Conservation (phyloP, 192 early-diverging fungal species). For the Pilaira anomala region DNA sequence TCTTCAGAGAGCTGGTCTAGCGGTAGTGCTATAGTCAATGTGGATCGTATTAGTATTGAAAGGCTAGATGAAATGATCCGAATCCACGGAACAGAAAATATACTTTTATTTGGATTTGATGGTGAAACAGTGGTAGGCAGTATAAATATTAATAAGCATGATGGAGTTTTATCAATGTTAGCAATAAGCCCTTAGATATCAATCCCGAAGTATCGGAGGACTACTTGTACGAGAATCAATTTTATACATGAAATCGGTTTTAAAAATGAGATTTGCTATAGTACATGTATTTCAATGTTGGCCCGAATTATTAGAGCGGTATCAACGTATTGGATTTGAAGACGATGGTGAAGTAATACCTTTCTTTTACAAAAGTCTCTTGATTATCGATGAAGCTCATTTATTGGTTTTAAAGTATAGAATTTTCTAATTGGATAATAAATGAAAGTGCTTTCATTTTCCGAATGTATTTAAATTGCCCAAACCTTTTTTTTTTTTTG, state of each 20-base stretch:
- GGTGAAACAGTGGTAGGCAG: not conserved
- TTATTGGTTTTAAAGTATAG: too few species aligned
- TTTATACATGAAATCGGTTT: not conserved
- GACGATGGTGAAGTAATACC: not conserved
- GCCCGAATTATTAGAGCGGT: not conserved
- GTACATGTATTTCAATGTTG: slow-evolving; percentile 6
- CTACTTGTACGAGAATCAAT: not conserved
- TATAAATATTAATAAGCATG: not conserved
- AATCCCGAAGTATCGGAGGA: not conserved
- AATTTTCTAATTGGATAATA: too few species aligned
- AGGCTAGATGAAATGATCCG: too few species aligned
- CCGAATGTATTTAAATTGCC: too few species aligned
- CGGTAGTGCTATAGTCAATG: too few species aligned
- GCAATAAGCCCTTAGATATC: not conserved
- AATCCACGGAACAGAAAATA: too few species aligned
- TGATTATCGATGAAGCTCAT: too few species aligned
- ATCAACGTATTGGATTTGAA: not conserved
- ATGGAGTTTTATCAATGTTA: slow-evolving; percentile 4
- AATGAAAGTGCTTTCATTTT: too few species aligned
- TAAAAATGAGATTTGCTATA: not conserved
- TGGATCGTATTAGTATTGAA: too few species aligned
- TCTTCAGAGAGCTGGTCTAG: too few species aligned
- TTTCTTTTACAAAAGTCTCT: too few species aligned
- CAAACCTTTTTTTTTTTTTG: not conserved
- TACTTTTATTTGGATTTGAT: slow-evolving; percentile 4